Evolutionary conservation across 2,329 filamentous ascomycete genomes (phyloP), one percentile per base, ranked within the genome.

Genomic region (Pseudopithomyces maydicus): DNA sequence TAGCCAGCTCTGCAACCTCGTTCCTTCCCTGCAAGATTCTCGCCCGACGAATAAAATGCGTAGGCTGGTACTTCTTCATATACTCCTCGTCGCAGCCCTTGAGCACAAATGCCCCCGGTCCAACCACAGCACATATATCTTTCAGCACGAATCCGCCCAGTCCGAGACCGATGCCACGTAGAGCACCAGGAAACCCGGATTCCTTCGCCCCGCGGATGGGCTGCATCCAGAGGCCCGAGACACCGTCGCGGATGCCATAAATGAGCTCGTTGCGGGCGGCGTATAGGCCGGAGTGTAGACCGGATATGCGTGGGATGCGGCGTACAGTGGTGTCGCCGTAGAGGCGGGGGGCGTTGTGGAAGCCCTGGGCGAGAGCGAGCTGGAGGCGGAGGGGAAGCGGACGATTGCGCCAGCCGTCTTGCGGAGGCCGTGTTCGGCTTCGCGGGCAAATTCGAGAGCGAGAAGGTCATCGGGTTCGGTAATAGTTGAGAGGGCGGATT

Each of bases 311-410:
- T 1, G 81, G 81, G 1, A 86, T 85, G 1, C 82, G 81, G 3
- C 88, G 82, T 1, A 91, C 88, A 1, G 88, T 90, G 47, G 85
- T 82, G 64, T 91, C 88, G 14, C 88, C 88, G 63, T 90, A 91
- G 0, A 91, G 79, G 2, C 87, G 82, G 1, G 88, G 88, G 0
- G 86, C 87, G 61, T 90, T 90, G 70, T 90, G 88, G 61, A 90
- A 90, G 1, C 88, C 88, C 67, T 90, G 87, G 1, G 86, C 85
- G 1, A 90, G 69, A 0, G 86, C 85, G 39, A 89, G 74, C 0
- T 83, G 80, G 2, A 90, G 71, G 63, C 88, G 82, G 61, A 88
- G 83, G 0, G 88, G 0, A 85, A 83, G 58, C 78, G 80, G 6
- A 79, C 80, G 3, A 88, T 73, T 3, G 85, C 83, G 2, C 77